Base-by-base conservation (phyloP, 1,284 basidiomycete species). In the Hypsizygus ulmarius region DNA sequence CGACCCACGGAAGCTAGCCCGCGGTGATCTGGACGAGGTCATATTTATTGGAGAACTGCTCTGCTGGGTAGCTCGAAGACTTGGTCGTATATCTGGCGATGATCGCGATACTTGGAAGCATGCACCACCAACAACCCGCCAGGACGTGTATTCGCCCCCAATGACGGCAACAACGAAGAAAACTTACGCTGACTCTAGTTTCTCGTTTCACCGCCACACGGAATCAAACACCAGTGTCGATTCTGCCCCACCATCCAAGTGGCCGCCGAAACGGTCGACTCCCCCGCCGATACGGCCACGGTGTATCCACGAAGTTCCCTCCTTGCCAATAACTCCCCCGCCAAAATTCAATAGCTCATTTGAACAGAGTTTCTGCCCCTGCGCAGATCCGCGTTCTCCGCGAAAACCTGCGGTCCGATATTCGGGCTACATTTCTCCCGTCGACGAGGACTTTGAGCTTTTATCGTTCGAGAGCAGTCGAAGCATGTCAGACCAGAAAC, bases 11-110 rank as follows among this genome's bases (percentile, higher is more conserved):
- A 67, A 71, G 38, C 71, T 88, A 6, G 84, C 84, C 0, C 66
- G 69, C 4, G 84, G 84, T 0, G 75, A 74, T 42, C 75, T 75
- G 70, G 77, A 81, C 18, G 86, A 87, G 58, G 74, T 79, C n/a
- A 68, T 77, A 8, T 82, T 77, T 49, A 66, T 88, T 9, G 84
- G 74, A 0, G 72, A 82, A 59, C 64, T 86, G 2, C 68, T 88
- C 10, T 84, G 81, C 58, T 84, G 80, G 80, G 71, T 87, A 19
- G 82, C 77, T 0, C 68, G 71, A 50, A 68, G 68, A 46, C 64
- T 63, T 37, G 75, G 77, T 0, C 57, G 78, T 14, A 59, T 77
- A 5, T 15, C 18, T 10, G 21, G 27, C 33, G 43, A 49, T 7
- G 56, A 72, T 47, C 37, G 47, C 32, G 55, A 66, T 18, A 55